These are phyloP conservation scores for Marasmius oreades DNA, from an alignment of 1,284 basidiomycete genomes.

Conservation along the genomic window DNA sequence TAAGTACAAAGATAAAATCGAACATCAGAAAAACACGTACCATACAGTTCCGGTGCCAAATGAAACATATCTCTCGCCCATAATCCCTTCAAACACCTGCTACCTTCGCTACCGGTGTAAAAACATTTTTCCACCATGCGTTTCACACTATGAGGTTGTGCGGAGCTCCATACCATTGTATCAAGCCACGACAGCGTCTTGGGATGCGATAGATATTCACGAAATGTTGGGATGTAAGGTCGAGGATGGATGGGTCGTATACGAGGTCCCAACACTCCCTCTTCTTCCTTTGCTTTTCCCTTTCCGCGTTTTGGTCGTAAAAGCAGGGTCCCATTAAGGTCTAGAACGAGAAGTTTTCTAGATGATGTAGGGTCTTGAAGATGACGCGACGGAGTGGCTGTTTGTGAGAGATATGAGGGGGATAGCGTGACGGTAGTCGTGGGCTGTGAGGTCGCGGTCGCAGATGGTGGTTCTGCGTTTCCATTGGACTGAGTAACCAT, in stretches of 20 bases:
- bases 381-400: constrained; percentile 29
- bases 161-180: constrained; percentile 86
- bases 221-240: constrained; percentile 69
- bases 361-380: constrained; percentile 31
- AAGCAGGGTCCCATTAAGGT: constrained; percentile 83
- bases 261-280: constrained; percentile 9
- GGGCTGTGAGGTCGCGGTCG: background rate
- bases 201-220: constrained; percentile 59
- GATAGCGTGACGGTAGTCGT: constrained; percentile 25
- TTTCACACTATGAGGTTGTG: constrained; percentile 74
- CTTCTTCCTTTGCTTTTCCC: constrained; percentile 3
- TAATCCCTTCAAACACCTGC: constrained; percentile 51
- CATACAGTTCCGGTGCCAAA: constrained; percentile 50
- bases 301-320: constrained; percentile 44
- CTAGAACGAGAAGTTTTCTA: constrained; percentile 75
- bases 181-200: constrained; percentile 62
- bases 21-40: constrained; percentile 39
- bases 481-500: background rate
- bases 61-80: constrained; percentile 83
- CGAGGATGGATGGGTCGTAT: constrained; percentile 46
- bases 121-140: constrained; percentile 68
- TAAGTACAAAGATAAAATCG: background rate
- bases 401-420: constrained; percentile 34
- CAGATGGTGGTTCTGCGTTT: background rate
- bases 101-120: constrained; percentile 22